Base-by-base conservation (phyloP, 176 grass and related monocot species). In the Carex cristatella region DNA sequence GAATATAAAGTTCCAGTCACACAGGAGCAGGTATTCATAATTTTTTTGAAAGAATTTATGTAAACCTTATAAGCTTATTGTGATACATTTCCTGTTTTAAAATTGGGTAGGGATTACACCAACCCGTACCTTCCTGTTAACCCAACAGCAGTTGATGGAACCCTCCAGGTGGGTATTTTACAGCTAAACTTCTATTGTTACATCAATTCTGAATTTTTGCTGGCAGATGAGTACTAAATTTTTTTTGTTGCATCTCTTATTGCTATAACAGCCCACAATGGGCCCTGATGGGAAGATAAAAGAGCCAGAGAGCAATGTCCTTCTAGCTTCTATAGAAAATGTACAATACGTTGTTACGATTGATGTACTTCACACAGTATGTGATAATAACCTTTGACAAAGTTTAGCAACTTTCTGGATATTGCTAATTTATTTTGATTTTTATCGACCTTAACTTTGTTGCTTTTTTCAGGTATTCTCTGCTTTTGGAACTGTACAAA, bases 81-180 rank as follows among this genome's bases (percentile, higher is more conserved):
- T 37, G 28, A 30, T 83, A 18, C 55, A 55, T 83, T 83, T 65
- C 61, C 14, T 44, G 3, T 48, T 38, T 82, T 23, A 32, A 32
- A 56, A 60, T 86, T 88, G 18, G 30, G 55, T 87, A 99, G 96
- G 86, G 96, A 99, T 90, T 99, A 95, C 84, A 99, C 96, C 65
- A 99, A 99, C 83, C 96, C 96, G 38, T 99, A 95, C 85, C 96
- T 99, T 92, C 93, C 96, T 85, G 96, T 99, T 66, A 99, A 99
- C 71, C 91, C 90, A 27, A 91, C 93, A 46, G 93, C 96, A 64
- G 90, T 95, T 31, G 96, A 99, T 79, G 96, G 93, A 53, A 92
- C 91, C 80, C 18, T 85, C 30, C 88, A 94, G 89, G 96, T 99
- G 85, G 63, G n/a, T 62, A 82, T 40, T 81, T 76, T 82, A 80